phyloP scores from a whole-genome alignment of 352 stramenopile species.

The Phytophthora multivora region DNA sequence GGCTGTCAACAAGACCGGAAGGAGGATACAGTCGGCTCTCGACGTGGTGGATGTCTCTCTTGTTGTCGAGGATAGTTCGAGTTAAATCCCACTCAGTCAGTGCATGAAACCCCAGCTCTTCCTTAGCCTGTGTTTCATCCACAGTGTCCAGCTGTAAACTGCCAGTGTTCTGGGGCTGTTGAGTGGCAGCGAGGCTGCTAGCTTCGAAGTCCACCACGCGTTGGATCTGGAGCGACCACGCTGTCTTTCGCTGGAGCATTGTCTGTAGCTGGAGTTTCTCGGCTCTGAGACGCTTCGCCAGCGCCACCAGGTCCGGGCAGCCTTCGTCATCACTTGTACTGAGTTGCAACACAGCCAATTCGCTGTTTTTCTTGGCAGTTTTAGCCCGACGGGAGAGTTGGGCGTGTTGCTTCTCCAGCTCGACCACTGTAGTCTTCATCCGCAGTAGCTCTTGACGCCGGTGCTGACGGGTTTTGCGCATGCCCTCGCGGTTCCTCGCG shows the following conservation, averaged over 20 bases:
- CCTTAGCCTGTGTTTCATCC: slow-evolving; percentile 21
- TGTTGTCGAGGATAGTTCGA: slow-evolving; percentile 34
- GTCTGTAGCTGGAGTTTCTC: slow-evolving; percentile 45
- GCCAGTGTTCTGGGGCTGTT: background rate
- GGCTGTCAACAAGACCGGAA: background rate
- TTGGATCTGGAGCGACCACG: slow-evolving; percentile 32
- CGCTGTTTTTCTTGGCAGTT: background rate
- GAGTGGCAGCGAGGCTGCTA: slow-evolving; percentile 1
- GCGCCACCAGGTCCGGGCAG: slow-evolving; percentile 10
- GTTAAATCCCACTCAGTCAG: slow-evolving; percentile 34
- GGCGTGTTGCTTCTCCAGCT: no score
- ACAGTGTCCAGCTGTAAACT: slow-evolving; percentile 9
- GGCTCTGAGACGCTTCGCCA: slow-evolving; percentile 38
- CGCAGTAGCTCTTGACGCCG: no score
- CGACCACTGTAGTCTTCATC: no score
- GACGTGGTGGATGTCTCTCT: slow-evolving; percentile 18
- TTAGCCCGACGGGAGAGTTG: slow-evolving; percentile 13
- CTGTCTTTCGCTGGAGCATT: slow-evolving; percentile 33
- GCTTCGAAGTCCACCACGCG: slow-evolving; percentile 35
- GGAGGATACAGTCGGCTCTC: slow-evolving; percentile 22
- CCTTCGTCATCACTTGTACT: background rate
- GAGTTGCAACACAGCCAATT: background rate
- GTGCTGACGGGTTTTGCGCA: no score
- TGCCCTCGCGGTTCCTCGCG: no score
- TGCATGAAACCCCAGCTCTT: slow-evolving; percentile 33